Evolutionary conservation across 257 asterid genomes (phyloP).

Genomic region (Nicotiana tabacum): DNA sequence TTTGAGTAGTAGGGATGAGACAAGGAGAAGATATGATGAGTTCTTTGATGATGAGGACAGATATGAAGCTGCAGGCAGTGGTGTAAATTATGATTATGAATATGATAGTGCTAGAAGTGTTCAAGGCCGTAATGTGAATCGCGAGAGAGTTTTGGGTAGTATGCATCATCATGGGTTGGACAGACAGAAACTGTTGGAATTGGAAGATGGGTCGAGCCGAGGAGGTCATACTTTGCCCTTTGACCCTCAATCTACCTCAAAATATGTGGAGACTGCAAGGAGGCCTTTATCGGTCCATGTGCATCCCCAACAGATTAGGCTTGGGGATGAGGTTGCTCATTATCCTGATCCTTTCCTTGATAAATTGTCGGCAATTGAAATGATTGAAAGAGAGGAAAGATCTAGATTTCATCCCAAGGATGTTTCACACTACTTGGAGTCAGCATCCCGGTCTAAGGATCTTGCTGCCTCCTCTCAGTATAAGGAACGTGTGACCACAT

Average conservation of each 20-base stretch:
- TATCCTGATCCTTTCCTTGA: conserved; percentile 22
- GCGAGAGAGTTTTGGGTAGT: not conserved
- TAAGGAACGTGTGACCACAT: conserved; percentile 8
- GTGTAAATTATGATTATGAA: conserved; percentile 12
- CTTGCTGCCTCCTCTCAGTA: conserved; percentile 1
- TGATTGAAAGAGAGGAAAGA: conserved; percentile 17
- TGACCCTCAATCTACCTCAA: not conserved
- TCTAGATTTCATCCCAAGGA: not conserved
- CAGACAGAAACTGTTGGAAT: not conserved
- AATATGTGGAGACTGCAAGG: conserved; percentile 12
- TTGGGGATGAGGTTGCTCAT: not conserved
- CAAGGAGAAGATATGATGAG: conserved; percentile 2
- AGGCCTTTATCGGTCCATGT: not conserved
- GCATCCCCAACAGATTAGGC: not conserved
- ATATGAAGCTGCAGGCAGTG: not conserved
- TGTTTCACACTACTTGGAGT: not conserved
- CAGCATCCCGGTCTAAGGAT: conserved; percentile 12
- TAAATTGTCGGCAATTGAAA: conserved; percentile 14
- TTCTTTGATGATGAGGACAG: not conserved
- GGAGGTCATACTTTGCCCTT: not conserved
- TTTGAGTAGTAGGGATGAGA: conserved; percentile 10
- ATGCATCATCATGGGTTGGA: not conserved
- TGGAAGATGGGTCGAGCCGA: not conserved
- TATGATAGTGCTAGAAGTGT: not conserved
- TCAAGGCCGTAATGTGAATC: not conserved